Conservation (phyloP, 73 alveolate genomes). For the Effrenium voratum region DNA sequence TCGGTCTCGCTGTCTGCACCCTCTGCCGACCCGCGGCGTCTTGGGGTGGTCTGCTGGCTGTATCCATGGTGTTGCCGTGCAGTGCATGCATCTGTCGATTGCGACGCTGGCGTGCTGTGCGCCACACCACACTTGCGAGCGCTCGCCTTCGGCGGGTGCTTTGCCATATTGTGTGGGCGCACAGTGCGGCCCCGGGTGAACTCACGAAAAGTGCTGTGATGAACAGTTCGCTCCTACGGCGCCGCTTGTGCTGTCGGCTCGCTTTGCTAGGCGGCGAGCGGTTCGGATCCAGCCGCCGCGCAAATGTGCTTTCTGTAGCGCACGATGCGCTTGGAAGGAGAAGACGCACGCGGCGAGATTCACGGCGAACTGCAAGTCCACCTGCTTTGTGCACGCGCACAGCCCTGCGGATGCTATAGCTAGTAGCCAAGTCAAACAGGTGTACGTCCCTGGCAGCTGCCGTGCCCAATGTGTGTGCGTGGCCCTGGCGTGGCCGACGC, state of each 20-base stretch:
- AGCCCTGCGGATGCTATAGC: background rate
- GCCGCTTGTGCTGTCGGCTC: background rate
- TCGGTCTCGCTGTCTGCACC: too few species aligned
- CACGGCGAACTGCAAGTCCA: background rate
- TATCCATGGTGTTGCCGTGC: background rate
- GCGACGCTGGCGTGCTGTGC: background rate
- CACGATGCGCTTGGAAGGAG: background rate
- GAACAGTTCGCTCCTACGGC: background rate
- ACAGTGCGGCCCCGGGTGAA: background rate
- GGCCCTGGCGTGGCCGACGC: too few species aligned
- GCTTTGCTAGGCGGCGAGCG: background rate
- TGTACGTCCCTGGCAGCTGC: background rate
- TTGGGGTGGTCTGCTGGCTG: background rate
- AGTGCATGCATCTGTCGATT: background rate
- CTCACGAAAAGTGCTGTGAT: background rate
- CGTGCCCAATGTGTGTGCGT: background rate
- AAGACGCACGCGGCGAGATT: background rate
- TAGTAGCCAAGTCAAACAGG: background rate
- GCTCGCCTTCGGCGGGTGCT: background rate
- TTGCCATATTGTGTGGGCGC: background rate
- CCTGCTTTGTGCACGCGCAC: background rate
- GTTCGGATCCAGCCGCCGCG: background rate
- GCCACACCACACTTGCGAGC: background rate
- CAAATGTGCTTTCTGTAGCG: background rate
- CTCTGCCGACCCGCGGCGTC: too few species aligned